Conservation (phyloP, 768 basidiomycete species). For the Leccinellum luteum region DNA sequence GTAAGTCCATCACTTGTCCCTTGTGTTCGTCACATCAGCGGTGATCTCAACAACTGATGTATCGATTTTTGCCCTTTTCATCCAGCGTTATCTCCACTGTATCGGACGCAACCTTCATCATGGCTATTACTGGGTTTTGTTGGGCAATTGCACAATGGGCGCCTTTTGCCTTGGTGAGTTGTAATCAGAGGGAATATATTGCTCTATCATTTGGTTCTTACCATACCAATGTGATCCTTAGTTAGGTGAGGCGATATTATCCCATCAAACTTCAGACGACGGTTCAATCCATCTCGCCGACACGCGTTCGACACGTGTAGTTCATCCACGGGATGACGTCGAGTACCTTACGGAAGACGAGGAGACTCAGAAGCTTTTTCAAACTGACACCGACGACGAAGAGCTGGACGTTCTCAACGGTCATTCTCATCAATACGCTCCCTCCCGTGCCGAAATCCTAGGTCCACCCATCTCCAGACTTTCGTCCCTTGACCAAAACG, state of each 20-base stretch:
- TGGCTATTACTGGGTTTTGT: slow-evolving; percentile 82
- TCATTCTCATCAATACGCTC: neutral
- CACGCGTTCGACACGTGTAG: slow-evolving; percentile 26
- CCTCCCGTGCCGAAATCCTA: neutral
- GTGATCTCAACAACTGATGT: slow-evolving; percentile 13
- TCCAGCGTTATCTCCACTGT: slow-evolving; percentile 71
- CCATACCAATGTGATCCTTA: slow-evolving; percentile 29
- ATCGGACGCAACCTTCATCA: slow-evolving; percentile 66
- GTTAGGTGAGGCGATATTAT: slow-evolving; percentile 85
- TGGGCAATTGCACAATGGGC: slow-evolving; percentile 95
- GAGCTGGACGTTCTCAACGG: slow-evolving; percentile 5
- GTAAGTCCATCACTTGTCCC: slow-evolving; percentile 47
- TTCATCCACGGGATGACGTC: slow-evolving; percentile 13
- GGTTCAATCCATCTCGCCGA: slow-evolving; percentile 40
- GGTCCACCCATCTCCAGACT: slow-evolving; percentile 1
- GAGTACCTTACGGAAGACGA: slow-evolving; percentile 26
- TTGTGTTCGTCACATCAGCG: slow-evolving; percentile 8
- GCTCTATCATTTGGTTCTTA: slow-evolving; percentile 4
- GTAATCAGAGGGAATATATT: neutral
- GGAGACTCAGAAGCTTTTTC: slow-evolving; percentile 22
- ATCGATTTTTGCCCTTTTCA: slow-evolving; percentile 4
- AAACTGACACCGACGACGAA: slow-evolving; percentile 22
- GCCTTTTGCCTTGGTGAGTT: slow-evolving; percentile 82
- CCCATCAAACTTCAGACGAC: slow-evolving; percentile 46
- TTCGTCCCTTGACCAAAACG: slow-evolving; percentile 8